Conservation (phyloP, 805 yeast genomes). For the Wickerhamiella cacticola region DNA sequence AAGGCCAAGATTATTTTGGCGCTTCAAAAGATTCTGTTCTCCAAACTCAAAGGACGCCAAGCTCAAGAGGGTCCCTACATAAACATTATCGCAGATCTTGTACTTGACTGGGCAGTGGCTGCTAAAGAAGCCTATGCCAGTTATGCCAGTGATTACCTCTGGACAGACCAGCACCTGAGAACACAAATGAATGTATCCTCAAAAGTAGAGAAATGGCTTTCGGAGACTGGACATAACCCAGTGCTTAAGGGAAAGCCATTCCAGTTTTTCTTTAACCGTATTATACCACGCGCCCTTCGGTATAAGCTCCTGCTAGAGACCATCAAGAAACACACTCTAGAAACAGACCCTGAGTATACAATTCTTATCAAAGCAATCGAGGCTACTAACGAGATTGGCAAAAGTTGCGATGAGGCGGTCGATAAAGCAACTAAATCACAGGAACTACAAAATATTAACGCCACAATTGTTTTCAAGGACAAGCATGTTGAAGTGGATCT, state of each 20-base stretch:
- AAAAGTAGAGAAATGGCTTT: constrained; percentile 46
- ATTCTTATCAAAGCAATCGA: constrained; percentile 42
- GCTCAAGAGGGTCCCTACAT: constrained; percentile 50
- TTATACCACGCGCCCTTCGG: constrained; percentile 43
- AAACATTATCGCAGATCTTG: constrained; percentile 49
- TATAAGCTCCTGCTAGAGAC: constrained; percentile 53
- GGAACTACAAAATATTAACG: constrained; percentile 41
- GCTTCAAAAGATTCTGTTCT: constrained; percentile 44
- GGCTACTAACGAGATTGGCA: constrained; percentile 43
- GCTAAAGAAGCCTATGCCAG: constrained; percentile 44
- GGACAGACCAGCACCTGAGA: constrained; percentile 36
- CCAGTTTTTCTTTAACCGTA: constrained; percentile 43
- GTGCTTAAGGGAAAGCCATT: constrained; percentile 31
- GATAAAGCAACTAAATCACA: constrained; percentile 48
- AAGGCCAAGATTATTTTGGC: constrained; percentile 45
- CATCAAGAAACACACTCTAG: constrained; percentile 39
- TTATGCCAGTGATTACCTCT: constrained; percentile 39
- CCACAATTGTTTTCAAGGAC: constrained; percentile 43
- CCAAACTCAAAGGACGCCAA: constrained; percentile 47
- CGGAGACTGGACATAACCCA: constrained; percentile 39
- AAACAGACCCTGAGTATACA: constrained; percentile 40
- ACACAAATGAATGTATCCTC: constrained; percentile 31
- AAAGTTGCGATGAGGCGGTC: constrained; percentile 49
- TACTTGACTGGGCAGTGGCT: constrained; percentile 49
- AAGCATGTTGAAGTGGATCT: constrained; percentile 37